A percentile compares a stretch with the other conserved stretches of the same genome.
Conservation (phyloP, 2,329 filamentous ascomycete genomes). For the Pyricularia sp. region DNA sequence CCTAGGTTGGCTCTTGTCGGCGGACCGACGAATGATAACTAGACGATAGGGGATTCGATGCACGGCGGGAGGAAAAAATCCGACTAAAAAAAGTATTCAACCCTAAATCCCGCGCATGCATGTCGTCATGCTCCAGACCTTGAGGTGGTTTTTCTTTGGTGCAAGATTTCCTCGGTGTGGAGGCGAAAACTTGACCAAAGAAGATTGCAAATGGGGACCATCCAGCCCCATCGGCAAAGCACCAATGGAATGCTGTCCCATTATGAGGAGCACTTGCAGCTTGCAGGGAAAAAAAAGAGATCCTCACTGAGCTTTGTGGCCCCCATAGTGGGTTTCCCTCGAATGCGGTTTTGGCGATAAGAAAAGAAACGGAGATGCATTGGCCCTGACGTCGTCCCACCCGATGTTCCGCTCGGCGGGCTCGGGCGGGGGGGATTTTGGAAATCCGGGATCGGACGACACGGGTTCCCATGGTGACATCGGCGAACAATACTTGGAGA, state of each 20-base stretch:
- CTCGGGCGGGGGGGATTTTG: neutral
- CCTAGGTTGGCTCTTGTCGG: neutral
- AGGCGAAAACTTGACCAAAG: neutral
- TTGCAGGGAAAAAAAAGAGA: neutral
- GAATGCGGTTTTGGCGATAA: neutral
- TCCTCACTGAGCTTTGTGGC: too few species aligned
- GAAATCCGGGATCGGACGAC: constrained; percentile 1
- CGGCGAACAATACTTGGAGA: neutral
- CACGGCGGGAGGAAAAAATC: too few species aligned
- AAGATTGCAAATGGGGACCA: too few species aligned
- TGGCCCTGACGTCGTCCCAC: neutral
- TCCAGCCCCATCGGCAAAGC: neutral
- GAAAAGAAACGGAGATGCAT: neutral
- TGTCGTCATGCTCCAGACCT: neutral
- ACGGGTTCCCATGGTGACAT: neutral
- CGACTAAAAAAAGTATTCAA: neutral
- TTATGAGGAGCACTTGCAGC: neutral
- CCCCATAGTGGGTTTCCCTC: neutral
- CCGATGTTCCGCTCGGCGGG: neutral
- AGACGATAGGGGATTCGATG: neutral
- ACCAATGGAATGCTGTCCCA: neutral
- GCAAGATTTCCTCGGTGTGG: neutral
- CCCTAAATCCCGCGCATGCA: neutral
- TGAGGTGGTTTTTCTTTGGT: neutral
- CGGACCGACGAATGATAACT: neutral